Evolutionary conservation across 805 yeast species (phyloP), one percentile per base, ranked within the genome.

Genomic region (Lipomyces yamadae): DNA sequence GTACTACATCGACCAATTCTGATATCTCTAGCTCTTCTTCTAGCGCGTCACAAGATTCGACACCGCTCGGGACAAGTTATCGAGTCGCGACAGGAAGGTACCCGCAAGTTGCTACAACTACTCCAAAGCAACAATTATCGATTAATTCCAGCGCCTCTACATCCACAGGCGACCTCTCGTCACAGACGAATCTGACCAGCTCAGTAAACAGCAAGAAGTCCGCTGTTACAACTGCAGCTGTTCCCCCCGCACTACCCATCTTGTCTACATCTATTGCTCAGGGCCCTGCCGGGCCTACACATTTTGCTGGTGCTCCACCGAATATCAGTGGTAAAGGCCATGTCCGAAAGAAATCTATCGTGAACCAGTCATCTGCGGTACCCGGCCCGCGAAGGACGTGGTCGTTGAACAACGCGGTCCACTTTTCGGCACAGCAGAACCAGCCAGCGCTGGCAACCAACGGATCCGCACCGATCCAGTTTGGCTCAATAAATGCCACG

Each of bases 401-500:
- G 62, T 60, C 64, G 15, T 56, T 59, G 57, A 53, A 56, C 55
- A 50, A 61, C 56, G 37, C 53, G 8, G 61, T 64, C 13, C 64
- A 60, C n/a, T 61, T 61, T 30, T 30, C 61, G 15, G 55, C 61
- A 24, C 58, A 42, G 48, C 56, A 64, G 39, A 52, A 60, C 48
- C 62, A 50, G 55, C 61, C 59, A 30, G 24, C 50, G 50, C n/a
- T 60, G 24, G 59, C 53, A 32, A 55, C 59, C 8, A 33, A 33
- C 18, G 64, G 58, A 8, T 56, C 65, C 10, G 63, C 64, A 6
- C 60, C 66, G 7, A 64, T 69, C 37, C 72, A 65, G 61, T 69
- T 69, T 53, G 72, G 72, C 30, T 61, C 72, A 3, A 67, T 69
- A 42, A 60, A 60, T 32, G 60, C 63, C 15, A 45, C 53, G 58